These are phyloP conservation scores for Delonix regia DNA, from an alignment of 306 rosid species.

Conservation along the genomic window DNA sequence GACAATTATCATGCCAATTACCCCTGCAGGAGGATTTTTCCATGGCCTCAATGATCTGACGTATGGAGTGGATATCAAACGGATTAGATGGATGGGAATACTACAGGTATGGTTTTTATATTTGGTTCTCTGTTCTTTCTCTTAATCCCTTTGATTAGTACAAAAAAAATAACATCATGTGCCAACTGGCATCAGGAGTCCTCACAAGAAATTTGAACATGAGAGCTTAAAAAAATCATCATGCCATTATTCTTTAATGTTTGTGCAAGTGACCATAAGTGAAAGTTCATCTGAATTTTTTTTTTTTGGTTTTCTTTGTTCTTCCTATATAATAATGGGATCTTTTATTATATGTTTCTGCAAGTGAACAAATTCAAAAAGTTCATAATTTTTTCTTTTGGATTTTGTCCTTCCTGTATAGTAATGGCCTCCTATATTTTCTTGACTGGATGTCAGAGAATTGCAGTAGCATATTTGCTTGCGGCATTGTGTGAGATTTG, in stretches of 20 bases:
- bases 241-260: neutral
- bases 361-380: conserved; percentile 2
- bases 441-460: conserved; percentile 61
- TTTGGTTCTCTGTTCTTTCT: neutral
- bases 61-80: conserved; percentile 84
- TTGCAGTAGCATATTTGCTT: conserved; percentile 77
- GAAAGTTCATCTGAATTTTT: neutral
- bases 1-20: neutral
- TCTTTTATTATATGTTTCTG: neutral
- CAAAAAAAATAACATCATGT: neutral
- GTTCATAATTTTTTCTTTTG: neutral
- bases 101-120: conserved; percentile 62
- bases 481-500: conserved; percentile 92
- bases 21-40: conserved; percentile 77
- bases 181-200: neutral
- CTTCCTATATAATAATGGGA: neutral
- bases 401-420: conserved; percentile 1
- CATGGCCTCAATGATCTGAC: conserved; percentile 75
- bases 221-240: neutral
- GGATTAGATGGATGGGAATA: conserved; percentile 85
- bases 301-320: neutral
- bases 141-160: neutral
- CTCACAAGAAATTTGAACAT: conserved; percentile 18
- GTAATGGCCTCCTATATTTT: neutral
- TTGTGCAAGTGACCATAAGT: conserved; percentile 6